These are phyloP conservation scores for Meyerozyma smithsonii DNA, from an alignment of 1,139 yeast species.

Conservation along the genomic window DNA sequence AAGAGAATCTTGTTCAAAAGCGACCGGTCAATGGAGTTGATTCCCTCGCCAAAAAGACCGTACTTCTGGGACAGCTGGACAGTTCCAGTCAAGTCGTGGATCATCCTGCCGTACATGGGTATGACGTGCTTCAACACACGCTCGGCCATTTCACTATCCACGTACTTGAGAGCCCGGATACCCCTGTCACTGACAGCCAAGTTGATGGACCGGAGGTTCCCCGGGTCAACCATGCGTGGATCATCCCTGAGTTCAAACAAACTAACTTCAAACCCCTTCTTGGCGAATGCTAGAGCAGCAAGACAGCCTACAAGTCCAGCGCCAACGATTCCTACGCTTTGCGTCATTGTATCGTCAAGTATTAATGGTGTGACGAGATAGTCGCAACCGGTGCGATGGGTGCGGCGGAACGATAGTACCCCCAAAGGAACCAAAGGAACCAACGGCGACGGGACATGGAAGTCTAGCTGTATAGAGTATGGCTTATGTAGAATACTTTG, in stretches of 20 bases:
- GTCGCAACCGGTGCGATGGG: not conserved
- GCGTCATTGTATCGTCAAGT: conserved; percentile 7
- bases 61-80: conserved; percentile 64
- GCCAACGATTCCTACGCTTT: conserved; percentile 54
- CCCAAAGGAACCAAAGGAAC: too few species aligned
- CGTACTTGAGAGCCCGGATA: conserved; percentile 57
- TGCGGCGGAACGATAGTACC: too few species aligned
- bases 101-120: conserved; percentile 90
- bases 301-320: conserved; percentile 91
- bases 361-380: not conserved
- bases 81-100: conserved; percentile 64
- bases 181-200: conserved; percentile 86
- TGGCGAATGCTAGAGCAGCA: conserved; percentile 74
- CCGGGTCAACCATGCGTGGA: conserved; percentile 22
- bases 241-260: conserved; percentile 58
- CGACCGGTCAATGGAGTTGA: conserved; percentile 80
- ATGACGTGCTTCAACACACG: conserved; percentile 57
- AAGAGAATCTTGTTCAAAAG: conserved; percentile 61
- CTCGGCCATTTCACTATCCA: conserved; percentile 55
- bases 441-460: too few species aligned
- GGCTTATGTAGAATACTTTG: conserved; percentile 5
- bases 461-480: too few species aligned
- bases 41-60: conserved; percentile 80
- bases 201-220: conserved; percentile 66
- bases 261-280: conserved; percentile 69